Base-by-base conservation (phyloP, 2,329 filamentous ascomycete species). In the Dactylellina haptotyla region DNA sequence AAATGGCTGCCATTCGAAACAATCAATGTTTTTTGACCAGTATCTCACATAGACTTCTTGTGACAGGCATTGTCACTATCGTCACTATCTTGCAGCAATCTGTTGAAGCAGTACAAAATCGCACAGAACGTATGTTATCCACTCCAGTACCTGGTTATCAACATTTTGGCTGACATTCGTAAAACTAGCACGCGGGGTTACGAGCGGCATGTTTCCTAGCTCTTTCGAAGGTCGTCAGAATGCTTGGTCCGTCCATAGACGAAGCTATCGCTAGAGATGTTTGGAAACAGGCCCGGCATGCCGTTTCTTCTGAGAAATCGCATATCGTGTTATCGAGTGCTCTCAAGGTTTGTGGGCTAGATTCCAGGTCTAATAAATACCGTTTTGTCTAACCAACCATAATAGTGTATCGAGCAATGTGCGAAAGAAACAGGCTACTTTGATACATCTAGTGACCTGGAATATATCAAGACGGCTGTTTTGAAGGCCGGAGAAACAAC, bases 401-500 rank as follows among this genome's bases (percentile, higher is more conserved):
- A 4, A 26, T 43, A 88, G 76, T 96, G 92, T 79, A 82, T 99
- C 75, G 89, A 90, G 79, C 84, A 88, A 62, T 83, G 98, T 53
- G 83, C 90, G 20, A 88, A 86, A 65, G 83, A 86, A 74, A 97
- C 93, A 0, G 81, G 86, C 0, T 96, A 91, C 79, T 98, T 98
- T 79, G 89, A 93, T 79, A 96, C 96, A 78, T 88, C 90, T 12
- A 89, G 86, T 79, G 95, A 99, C 79, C 97, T 96, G 79, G 95
- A 99, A 77, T 92, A 90, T 79, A 82, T 98, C 18, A 93, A 94
- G 81, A 87, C 86, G 32, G 87, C 90, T 4, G 83, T 96, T 14
- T 95, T 93, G 86, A 98, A 96, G 81, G 87, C 90, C 0, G 89
- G 96, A 71, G 95, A 99, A 77, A 93, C 89, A 34, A 81, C 88